Base-by-base conservation (phyloP, 805 yeast species). In the Candida tallmaniae region DNA sequence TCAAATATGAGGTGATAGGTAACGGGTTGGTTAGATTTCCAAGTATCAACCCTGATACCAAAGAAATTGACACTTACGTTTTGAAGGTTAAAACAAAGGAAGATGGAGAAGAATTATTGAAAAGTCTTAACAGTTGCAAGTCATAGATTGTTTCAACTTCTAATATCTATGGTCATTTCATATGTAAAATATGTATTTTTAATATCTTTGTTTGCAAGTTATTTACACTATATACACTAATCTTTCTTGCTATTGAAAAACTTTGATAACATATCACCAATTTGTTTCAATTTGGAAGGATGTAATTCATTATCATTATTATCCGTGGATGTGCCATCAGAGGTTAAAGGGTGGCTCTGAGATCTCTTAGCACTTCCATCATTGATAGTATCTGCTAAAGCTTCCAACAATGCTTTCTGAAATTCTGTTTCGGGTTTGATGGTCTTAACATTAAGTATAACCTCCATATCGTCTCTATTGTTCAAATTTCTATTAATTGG, bases 341-440 rank as follows among this genome's bases (percentile, higher is more conserved):
- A 40, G 32, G 59, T 58, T 59, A 63, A 59, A 34, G 64, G 62
- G 11, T 61, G 60, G 19, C 31, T 27, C 50, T 76, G 79, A 9
- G 80, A 66, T 44, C 94, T 68, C 46, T 74, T 83, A 3, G 98
- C 98, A 16, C 69, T 72, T 27, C 68, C 68, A 56, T 93, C 99
- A 39, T 83, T 77, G 31, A 83, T 74, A 2, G 95, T 83, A 52
- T 88, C 96, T 1, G 99, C 98, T 43, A 93, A 70, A 0, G 96
- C 96, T 56, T 93, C 99, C 50, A 94, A 70, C 36, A 93, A 65
- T 19, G 94, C 94, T 9, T 80, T 81, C 57, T 93, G 96, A 1
- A 93, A 81, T 10, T 90, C 84, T 16, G 84, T 81, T 36, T 73
- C 72, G 2, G 97, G 95, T 38, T 78, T 74, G 47, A 80, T 65